Conservation (phyloP, 371 early-diverging fungal species). For the Rhizopus arrhizus region DNA sequence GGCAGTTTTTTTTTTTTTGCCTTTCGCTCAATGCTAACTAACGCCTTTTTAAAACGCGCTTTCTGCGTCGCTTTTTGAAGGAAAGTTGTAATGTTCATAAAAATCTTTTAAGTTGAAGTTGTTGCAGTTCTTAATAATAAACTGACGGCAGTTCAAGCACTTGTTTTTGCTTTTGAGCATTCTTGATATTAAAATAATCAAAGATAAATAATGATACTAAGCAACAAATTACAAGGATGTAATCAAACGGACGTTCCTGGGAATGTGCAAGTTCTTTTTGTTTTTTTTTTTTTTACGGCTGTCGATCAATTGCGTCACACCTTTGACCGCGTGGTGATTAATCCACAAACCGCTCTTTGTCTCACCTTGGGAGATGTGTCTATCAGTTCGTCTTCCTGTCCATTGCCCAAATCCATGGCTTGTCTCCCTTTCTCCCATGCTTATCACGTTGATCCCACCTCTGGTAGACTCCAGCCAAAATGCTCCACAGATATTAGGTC, state of each 20-base stretch:
- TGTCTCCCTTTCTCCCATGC: no score
- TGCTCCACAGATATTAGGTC: no score
- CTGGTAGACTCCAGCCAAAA: no score
- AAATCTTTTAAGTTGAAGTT: constrained; percentile 13
- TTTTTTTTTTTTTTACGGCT: no score
- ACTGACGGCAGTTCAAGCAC: constrained; percentile 11
- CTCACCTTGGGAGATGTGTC: no score
- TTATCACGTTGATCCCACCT: no score
- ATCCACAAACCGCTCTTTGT: no score
- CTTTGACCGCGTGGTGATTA: no score
- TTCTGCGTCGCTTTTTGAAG: constrained; percentile 15
- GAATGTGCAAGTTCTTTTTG: no score
- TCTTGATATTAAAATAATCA: constrained; percentile 8
- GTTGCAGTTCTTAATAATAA: constrained; percentile 17
- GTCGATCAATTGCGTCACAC: no score
- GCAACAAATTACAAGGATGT: neutral
- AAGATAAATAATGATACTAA: neutral
- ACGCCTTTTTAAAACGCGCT: constrained; percentile 12
- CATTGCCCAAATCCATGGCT: no score
- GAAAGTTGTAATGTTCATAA: constrained; percentile 14
- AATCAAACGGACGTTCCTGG: neutral
- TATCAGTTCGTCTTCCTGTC: no score
- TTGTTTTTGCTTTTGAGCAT: constrained; percentile 10
- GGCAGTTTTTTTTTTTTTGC: constrained; percentile 8
- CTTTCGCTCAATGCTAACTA: constrained; percentile 13